Conservation (phyloP, 2,329 filamentous ascomycete genomes). For the Colletotrichum limetticola region DNA sequence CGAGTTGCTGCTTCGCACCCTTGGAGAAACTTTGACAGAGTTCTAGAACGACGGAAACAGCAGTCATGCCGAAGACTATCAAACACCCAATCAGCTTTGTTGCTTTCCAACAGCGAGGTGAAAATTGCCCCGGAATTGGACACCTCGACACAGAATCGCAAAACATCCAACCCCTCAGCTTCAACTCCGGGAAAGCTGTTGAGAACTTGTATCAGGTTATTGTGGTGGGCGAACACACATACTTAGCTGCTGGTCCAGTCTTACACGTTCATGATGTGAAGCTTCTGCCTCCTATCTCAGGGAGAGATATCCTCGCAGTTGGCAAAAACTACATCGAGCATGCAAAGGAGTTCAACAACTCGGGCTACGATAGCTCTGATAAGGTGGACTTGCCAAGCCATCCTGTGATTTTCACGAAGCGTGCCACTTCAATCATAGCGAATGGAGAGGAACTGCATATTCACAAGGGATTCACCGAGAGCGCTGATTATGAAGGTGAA, state of each 20-base stretch:
- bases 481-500: conserved; percentile 66
- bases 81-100: conserved; percentile 8
- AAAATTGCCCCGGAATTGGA: conserved; percentile 4
- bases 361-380: conserved; percentile 65
- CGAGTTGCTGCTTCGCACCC: background rate
- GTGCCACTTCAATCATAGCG: conserved; percentile 63
- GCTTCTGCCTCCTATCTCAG: conserved; percentile 57
- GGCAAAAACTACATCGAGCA: conserved; percentile 69
- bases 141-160: conserved; percentile 6
- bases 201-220: conserved; percentile 63
- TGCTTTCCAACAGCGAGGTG: background rate
- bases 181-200: conserved; percentile 57
- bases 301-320: conserved; percentile 64
- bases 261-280: conserved; percentile 49
- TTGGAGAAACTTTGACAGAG: no score
- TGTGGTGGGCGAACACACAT: conserved; percentile 52
- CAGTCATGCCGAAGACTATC: background rate
- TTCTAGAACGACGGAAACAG: background rate
- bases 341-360: conserved; percentile 66
- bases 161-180: conserved; percentile 53
- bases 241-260: conserved; percentile 45
- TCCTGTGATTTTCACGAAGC: conserved; percentile 67
- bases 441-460: conserved; percentile 57
- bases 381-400: conserved; percentile 62
- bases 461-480: conserved; percentile 59